These are phyloP conservation scores for Pilobolus umbonatus DNA, from an alignment of 192 early-diverging fungal genomes.

Conservation along the genomic window DNA sequence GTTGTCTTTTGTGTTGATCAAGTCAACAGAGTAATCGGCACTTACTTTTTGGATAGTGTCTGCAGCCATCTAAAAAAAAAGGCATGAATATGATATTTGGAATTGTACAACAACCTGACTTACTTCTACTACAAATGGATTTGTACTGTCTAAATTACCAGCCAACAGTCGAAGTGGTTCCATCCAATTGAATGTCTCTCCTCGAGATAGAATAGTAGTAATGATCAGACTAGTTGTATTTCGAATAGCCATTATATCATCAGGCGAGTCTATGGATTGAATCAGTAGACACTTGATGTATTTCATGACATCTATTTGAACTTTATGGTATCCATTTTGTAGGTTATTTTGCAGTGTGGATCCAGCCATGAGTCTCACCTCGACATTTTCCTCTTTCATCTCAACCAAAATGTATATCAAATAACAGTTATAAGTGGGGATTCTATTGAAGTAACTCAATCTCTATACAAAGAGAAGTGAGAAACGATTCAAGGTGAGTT, in stretches of 20 bases:
- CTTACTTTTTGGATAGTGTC: conserved; percentile 90
- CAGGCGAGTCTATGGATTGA: conserved; percentile 42
- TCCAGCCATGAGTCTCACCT: conserved; percentile 81
- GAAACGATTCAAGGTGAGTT: neutral
- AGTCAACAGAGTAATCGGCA: conserved; percentile 80
- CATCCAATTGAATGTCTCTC: conserved; percentile 70
- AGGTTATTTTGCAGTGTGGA: conserved; percentile 78
- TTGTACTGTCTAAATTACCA: conserved; percentile 61
- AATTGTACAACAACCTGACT: conserved; percentile 42
- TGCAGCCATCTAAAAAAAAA: conserved; percentile 64
- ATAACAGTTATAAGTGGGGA: conserved; percentile 90
- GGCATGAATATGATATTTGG: neutral
- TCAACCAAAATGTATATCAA: conserved; percentile 80
- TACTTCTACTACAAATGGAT: conserved; percentile 78
- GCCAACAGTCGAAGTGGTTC: conserved; percentile 72
- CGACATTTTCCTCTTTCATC: conserved; percentile 57
- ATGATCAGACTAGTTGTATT: conserved; percentile 81
- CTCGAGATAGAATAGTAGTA: conserved; percentile 73
- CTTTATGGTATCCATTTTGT: conserved; percentile 44
- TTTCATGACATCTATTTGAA: conserved; percentile 44
- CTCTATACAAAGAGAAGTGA: conserved; percentile 52
- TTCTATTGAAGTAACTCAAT: conserved; percentile 68
- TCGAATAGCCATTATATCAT: conserved; percentile 65
- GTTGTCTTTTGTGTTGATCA: conserved; percentile 73
- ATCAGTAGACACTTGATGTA: conserved; percentile 8